Evolutionary conservation across 768 basidiomycete species (phyloP).

Genomic region (Lactarius deliciosus): DNA sequence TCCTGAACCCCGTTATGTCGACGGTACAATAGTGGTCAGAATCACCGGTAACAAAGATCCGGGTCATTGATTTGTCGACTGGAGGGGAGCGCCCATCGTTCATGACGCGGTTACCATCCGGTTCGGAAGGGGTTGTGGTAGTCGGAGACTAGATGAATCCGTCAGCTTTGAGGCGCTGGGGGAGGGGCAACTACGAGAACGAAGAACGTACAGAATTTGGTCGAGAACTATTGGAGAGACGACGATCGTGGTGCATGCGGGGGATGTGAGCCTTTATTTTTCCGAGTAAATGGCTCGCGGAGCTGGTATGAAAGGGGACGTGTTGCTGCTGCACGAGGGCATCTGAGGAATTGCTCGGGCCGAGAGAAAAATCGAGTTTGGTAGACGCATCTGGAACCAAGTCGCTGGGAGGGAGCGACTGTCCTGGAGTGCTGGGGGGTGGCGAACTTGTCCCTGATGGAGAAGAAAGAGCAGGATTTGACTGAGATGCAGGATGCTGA

Average conservation of each 20-base stretch:
- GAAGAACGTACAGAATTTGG: constrained; percentile 35
- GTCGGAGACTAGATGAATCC: constrained; percentile 33
- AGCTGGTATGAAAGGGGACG: constrained; percentile 33
- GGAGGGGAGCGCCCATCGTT: constrained; percentile 31
- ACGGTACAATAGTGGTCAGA: constrained; percentile 74
- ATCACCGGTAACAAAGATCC: constrained; percentile 73
- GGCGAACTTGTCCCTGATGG: constrained; percentile 71
- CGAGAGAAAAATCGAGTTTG: constrained; percentile 33
- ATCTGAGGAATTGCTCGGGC: constrained; percentile 35
- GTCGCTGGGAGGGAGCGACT: constrained; percentile 46
- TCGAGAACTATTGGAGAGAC: constrained; percentile 35
- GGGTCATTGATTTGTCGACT: constrained; percentile 33
- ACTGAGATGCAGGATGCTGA: constrained; percentile 38
- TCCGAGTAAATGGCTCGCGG: constrained; percentile 26
- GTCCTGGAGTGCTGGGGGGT: constrained; percentile 64
- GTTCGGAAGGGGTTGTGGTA: constrained; percentile 28
- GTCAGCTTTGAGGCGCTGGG: constrained; percentile 21
- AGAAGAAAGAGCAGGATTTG: constrained; percentile 63
- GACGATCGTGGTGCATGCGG: constrained; percentile 30
- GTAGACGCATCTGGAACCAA: constrained; percentile 41
- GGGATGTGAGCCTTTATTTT: constrained; percentile 33
- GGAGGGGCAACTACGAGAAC: neutral
- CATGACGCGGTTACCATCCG: constrained; percentile 23
- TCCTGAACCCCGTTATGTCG: constrained; percentile 64
- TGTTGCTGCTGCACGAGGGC: constrained; percentile 39